Evolutionary conservation across 306 rosid species (phyloP), one percentile per base, ranked within the genome.

Genomic region (Quercus mongolica): DNA sequence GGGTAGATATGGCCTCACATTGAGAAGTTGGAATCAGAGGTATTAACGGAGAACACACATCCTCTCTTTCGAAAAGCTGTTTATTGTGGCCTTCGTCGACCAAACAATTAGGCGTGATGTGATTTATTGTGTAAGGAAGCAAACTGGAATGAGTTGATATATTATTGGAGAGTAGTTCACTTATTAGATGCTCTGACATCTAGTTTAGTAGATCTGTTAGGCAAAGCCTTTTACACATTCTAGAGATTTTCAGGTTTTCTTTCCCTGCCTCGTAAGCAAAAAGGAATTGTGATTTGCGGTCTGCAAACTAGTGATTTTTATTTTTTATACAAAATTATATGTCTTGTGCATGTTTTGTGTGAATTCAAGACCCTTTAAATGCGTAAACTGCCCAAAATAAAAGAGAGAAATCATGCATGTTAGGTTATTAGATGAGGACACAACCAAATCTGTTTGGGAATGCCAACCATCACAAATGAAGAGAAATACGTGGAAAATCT

Each of bases 1-100:
- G n/a, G 62, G 79, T 92, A 96, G 99, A 86, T 96, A 85, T 96
- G 99, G 99, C 96, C 86, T 18, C 90, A 88, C 83, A 77, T 96
- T 54, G 98, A 89, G 72, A 93, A 88, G 92, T 78, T 96, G 90
- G 99, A 93, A 41, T 84, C 87, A 5, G 94, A 89, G 78, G 89
- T 90, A 51, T 82, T 96, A 73, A 85, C 91, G 0, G 96, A 90
- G 73, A 88, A 88, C 11, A 85, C 86, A 17, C 94, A 93, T 69
- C 91, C 87, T 25, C 94, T 93, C 75, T 84, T 93, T 63, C 89
- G 85, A 61, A 86, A 80, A 64, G 92, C 92, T 5, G 88, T 93
- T 9, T 89, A 91, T 78, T 79, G 85, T 18, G 98, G 98, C 75
- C 94, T 96, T 64, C 87, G 94, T 70, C 85, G 93, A 38, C 82